Conservation (phyloP, 1,284 basidiomycete species). For the Tremellales sp. region DNA sequence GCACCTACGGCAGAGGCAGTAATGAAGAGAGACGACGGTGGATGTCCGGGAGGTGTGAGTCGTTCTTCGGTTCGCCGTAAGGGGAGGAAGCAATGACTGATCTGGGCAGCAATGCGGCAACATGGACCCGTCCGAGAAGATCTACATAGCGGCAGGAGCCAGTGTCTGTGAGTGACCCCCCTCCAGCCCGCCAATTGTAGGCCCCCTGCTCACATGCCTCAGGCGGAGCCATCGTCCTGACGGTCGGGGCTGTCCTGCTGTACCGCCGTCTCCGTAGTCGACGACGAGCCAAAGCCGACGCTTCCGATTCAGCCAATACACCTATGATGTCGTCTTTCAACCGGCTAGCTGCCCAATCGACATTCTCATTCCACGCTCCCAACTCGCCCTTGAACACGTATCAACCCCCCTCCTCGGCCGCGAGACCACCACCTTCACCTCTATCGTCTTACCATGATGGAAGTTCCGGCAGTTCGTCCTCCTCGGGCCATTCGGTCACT, state of each 20-base stretch:
- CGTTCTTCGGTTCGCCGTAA: not conserved
- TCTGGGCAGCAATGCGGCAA: not conserved
- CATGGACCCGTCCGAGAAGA: not conserved
- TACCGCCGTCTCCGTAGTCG: not conserved
- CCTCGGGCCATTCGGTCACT: constrained; percentile 6
- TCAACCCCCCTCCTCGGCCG: not conserved
- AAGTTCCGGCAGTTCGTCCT: not conserved
- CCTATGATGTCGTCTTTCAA: not conserved
- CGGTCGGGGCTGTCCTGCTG: not conserved
- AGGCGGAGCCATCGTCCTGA: not conserved
- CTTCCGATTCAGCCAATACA: not conserved
- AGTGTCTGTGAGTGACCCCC: not conserved
- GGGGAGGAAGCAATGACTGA: not conserved
- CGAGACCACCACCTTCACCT: not conserved
- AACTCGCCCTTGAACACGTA: not conserved
- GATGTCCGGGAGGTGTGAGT: not conserved
- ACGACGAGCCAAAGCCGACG: not conserved
- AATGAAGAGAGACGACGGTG: not conserved
- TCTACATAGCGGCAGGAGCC: not conserved
- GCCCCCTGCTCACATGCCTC: not conserved
- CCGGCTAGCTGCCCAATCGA: too few relatives aligned
- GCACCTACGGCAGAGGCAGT: not conserved
- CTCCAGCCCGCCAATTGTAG: not conserved
- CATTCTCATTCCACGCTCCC: not conserved
- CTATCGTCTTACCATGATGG: not conserved